Evolutionary conservation across 805 yeast genomes (phyloP).

Genomic region (Cyberlindnera subsufficiens): DNA sequence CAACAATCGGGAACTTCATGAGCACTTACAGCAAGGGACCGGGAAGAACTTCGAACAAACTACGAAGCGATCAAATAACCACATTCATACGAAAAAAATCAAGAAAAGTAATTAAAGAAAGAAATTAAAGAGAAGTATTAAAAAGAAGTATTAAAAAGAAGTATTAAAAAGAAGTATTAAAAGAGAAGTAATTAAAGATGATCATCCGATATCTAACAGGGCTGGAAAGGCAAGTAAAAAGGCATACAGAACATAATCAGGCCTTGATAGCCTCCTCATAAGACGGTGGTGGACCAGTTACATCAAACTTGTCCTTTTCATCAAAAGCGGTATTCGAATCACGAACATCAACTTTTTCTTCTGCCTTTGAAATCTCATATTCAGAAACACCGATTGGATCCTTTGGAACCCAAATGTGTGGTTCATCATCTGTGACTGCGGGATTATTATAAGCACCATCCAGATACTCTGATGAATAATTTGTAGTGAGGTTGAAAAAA

Average conservation of each 20-base stretch:
- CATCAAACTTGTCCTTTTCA: constrained; percentile 49
- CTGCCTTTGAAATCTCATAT: constrained; percentile 49
- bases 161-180: too few relatives aligned
- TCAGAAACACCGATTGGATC: constrained; percentile 65
- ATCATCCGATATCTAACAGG: too few relatives aligned
- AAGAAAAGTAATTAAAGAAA: too few relatives aligned
- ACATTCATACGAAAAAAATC: too few relatives aligned
- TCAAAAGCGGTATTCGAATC: constrained; percentile 53
- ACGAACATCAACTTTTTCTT: constrained; percentile 47
- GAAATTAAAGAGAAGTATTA: too few relatives aligned
- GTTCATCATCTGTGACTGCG: constrained; percentile 47
- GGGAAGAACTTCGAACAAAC: too few relatives aligned
- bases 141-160: too few relatives aligned
- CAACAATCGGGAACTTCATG: too few relatives aligned
- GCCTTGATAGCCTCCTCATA: constrained; percentile 32
- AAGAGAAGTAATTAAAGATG: too few relatives aligned
- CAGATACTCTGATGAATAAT: constrained; percentile 26
- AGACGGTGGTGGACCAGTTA: constrained; percentile 65
- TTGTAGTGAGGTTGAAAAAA: constrained; percentile 27
- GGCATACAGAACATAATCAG: not conserved
- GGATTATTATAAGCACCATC: constrained; percentile 47
- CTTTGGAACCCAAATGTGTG: constrained; percentile 65
- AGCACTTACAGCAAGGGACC: too few relatives aligned
- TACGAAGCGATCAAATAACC: too few relatives aligned
- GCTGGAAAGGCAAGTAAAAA: not conserved